These are phyloP conservation scores for Pichia kudriavzevii DNA, from an alignment of 1,139 yeast genomes.

Conservation along the genomic window DNA sequence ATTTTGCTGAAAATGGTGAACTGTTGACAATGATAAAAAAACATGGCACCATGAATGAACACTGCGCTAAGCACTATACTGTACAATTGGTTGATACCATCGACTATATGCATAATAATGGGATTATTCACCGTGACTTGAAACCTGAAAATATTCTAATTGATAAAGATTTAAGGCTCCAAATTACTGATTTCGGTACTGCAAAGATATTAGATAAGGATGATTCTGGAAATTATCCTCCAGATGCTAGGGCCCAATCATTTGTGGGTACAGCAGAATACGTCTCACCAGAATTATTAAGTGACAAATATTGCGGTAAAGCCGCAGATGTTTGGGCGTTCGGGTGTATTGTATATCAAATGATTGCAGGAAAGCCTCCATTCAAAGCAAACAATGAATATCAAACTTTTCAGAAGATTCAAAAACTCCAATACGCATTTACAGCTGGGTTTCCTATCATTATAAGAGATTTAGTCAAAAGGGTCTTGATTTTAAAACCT, in stretches of 20 bases:
- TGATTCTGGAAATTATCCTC: slow-evolving; percentile 42
- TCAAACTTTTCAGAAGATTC: slow-evolving; percentile 87
- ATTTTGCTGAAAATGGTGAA: slow-evolving; percentile 78
- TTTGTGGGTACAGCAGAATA: slow-evolving; percentile 70
- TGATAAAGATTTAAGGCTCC: slow-evolving; percentile 71
- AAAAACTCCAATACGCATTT: slow-evolving; percentile 73
- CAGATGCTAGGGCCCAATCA: slow-evolving; percentile 66
- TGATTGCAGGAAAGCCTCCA: slow-evolving; percentile 93
- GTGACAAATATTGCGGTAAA: slow-evolving; percentile 76
- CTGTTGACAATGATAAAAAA: slow-evolving; percentile 53
- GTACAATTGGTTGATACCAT: slow-evolving; percentile 86
- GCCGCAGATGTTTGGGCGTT: slow-evolving; percentile 94
- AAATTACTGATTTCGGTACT: slow-evolving; percentile 97
- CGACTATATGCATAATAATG: slow-evolving; percentile 69
- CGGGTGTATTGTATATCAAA: slow-evolving; percentile 88
- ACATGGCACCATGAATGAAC: slow-evolving; percentile 49
- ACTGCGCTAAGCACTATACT: slow-evolving; percentile 41
- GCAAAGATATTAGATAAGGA: slow-evolving; percentile 65
- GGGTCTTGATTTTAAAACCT: slow-evolving; percentile 58
- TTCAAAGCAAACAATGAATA: slow-evolving; percentile 95
- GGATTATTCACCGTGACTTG: slow-evolving; percentile 88
- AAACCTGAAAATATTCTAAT: slow-evolving; percentile 91
- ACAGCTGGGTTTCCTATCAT: slow-evolving; percentile 72
- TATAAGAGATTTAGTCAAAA: slow-evolving; percentile 63
- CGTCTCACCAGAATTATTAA: slow-evolving; percentile 88